Percentiles rank a stretch among this genome's conserved stretches.
These are phyloP conservation scores for Pythium utonaiense DNA, from an alignment of 352 stramenopile genomes.

Conservation along the genomic window DNA sequence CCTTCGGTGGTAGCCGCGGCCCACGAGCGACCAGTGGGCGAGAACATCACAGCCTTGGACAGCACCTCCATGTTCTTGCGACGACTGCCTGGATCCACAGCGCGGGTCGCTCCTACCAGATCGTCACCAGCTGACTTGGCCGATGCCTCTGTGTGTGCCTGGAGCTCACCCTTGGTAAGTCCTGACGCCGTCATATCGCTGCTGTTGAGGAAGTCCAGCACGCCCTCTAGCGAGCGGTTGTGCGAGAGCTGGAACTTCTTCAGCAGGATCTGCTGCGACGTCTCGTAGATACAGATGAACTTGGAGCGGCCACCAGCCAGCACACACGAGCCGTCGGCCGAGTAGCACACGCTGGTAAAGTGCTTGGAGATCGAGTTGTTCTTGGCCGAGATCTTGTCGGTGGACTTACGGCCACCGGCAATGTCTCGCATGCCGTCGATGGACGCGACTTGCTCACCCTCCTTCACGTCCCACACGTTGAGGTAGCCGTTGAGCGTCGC, in stretches of 20 bases:
- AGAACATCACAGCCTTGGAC: conserved; percentile 94
- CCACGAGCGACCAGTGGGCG: conserved; percentile 96
- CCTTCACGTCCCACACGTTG: conserved; percentile 92
- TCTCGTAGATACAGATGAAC: conserved; percentile 99
- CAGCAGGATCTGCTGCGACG: conserved; percentile 92
- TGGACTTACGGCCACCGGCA: conserved; percentile 86
- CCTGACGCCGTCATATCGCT: conserved; percentile 78
- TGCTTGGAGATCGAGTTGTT: conserved; percentile 94
- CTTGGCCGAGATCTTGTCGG: conserved; percentile 77
- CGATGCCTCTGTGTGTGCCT: conserved; percentile 49
- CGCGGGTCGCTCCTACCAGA: conserved; percentile 78
- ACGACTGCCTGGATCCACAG: conserved; percentile 91
- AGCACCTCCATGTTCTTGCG: conserved; percentile 85
- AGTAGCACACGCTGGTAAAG: conserved; percentile 99
- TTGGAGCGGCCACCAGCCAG: conserved; percentile 97
- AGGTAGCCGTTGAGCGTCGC: conserved; percentile 96
- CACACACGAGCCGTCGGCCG: conserved; percentile 96
- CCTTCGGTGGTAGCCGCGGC: conserved; percentile 96
- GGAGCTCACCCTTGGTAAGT: conserved; percentile 60
- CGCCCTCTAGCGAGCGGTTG: conserved; percentile 95
- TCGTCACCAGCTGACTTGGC: conserved; percentile 32
- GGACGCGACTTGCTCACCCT: conserved; percentile 86
- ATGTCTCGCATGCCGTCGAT: too few species aligned
- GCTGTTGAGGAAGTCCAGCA: conserved; percentile 96
- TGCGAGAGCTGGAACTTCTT: conserved; percentile 99